phyloP scores from a whole-genome alignment of 1,284 basidiomycete species.

The Sporisorium exsertum region DNA sequence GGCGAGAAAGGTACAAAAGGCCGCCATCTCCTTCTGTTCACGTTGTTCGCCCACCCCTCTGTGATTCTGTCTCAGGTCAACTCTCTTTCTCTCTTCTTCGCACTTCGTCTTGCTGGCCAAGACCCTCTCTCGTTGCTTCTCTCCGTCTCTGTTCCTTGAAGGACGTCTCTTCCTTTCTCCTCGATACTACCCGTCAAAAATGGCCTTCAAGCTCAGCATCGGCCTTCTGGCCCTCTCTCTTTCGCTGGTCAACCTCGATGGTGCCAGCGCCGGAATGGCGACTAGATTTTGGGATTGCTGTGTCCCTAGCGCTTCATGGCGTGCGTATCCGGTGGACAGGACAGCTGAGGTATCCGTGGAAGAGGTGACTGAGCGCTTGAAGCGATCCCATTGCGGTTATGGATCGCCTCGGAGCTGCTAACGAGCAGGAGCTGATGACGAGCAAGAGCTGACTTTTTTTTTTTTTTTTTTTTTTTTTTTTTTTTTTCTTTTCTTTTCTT shows the following conservation, averaged over 20 bases:
- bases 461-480: background rate
- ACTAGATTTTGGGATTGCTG: slow-evolving; percentile 50
- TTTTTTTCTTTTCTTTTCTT: no score
- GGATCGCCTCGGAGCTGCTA: background rate
- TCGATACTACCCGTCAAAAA: slow-evolving; percentile 1
- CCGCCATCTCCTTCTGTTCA: background rate
- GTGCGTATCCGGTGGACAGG: background rate
- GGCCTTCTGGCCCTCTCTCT: slow-evolving; percentile 31
- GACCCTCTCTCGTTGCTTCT: background rate
- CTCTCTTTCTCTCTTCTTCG: background rate
- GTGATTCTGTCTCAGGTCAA: background rate
- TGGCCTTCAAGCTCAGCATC: slow-evolving; percentile 37
- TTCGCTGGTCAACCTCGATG: slow-evolving; percentile 30
- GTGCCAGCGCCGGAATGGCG: slow-evolving; percentile 29
- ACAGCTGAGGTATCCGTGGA: no score
- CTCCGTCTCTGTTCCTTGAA: background rate
- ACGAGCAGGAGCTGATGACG: background rate
- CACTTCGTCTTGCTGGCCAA: slow-evolving; percentile 9
- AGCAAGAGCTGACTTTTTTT: background rate
- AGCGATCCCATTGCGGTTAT: background rate
- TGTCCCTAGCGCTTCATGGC: background rate
- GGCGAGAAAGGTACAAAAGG: slow-evolving; percentile 1
- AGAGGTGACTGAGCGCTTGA: background rate
- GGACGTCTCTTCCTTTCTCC: background rate
- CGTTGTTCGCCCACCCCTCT: background rate